These are phyloP conservation scores for Trichothecium roseum DNA, from an alignment of 2,329 filamentous ascomycete genomes.

Conservation along the genomic window DNA sequence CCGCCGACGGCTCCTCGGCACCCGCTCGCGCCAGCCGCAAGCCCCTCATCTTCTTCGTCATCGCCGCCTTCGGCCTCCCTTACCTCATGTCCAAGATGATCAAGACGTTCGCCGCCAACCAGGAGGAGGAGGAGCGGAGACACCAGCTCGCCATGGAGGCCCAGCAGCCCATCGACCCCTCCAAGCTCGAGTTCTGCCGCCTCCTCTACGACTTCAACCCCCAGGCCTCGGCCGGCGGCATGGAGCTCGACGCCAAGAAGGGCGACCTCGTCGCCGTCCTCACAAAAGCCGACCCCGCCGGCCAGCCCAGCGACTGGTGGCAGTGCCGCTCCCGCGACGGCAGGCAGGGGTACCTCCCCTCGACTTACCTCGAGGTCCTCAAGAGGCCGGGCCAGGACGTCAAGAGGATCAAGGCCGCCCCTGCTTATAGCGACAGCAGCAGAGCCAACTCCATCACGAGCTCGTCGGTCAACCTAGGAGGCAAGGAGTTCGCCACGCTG, in stretches of 20 bases:
- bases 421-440: constrained; percentile 34
- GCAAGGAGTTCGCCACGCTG: constrained; percentile 5
- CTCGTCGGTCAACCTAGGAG: constrained; percentile 3
- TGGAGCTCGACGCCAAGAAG: constrained; percentile 88
- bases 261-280: constrained; percentile 92
- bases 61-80: constrained; percentile 88
- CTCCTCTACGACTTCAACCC: constrained; percentile 91
- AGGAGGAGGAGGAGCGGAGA: constrained; percentile 69
- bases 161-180: constrained; percentile 61
- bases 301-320: constrained; percentile 95
- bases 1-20: constrained; percentile 48
- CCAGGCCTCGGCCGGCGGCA: constrained; percentile 52
- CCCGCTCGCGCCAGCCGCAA: constrained; percentile 76
- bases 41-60: constrained; percentile 89
- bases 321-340: constrained; percentile 84
- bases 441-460: constrained; percentile 41
- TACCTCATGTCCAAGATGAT: constrained; percentile 98
- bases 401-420: constrained; percentile 40
- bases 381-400: constrained; percentile 39
- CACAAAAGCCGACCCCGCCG: constrained; percentile 83
- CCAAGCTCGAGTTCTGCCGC: constrained; percentile 92
- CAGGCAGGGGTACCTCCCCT: constrained; percentile 81
- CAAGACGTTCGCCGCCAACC: constrained; percentile 67
- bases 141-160: constrained; percentile 39
- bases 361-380: constrained; percentile 76